Conservation (phyloP, 1,284 basidiomycete species). For the Xerocomus alliaceus region DNA sequence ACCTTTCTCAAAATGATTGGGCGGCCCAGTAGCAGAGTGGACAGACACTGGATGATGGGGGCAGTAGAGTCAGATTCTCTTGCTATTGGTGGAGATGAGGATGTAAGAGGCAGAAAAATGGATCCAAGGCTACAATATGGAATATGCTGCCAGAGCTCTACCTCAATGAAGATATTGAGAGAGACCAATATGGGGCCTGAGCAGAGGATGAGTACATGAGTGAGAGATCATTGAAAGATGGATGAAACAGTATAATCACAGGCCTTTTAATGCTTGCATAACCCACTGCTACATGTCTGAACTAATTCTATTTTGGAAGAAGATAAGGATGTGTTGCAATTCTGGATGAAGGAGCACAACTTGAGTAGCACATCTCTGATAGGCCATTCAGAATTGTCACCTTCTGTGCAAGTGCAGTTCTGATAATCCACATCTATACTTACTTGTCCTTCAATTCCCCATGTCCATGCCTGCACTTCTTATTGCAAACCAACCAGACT, state of each 20-base stretch:
- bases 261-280: no score
- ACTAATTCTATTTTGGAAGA: slow-evolving; percentile 90
- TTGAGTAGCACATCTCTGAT: slow-evolving; percentile 36
- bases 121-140: slow-evolving; percentile 91
- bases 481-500: slow-evolving; percentile 71
- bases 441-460: slow-evolving; percentile 88
- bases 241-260: no score
- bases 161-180: slow-evolving; percentile 49
- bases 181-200: slow-evolving; percentile 13
- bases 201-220: no score
- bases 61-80: slow-evolving; percentile 18
- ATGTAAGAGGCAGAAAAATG: slow-evolving; percentile 62
- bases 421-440: slow-evolving; percentile 79
- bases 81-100: slow-evolving; percentile 33
- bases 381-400: slow-evolving; percentile 33
- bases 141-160: slow-evolving; percentile 96
- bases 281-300: slow-evolving; percentile 83
- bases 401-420: slow-evolving; percentile 78
- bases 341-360: slow-evolving; percentile 82
- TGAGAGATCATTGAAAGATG: no score
- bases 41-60: slow-evolving; percentile 64
- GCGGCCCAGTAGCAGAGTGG: slow-evolving; percentile 83
- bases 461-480: slow-evolving; percentile 79
- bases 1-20: slow-evolving; percentile 90
- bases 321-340: slow-evolving; percentile 91